phyloP scores from a whole-genome alignment of 257 asterid genomes.

The Plantago major region DNA sequence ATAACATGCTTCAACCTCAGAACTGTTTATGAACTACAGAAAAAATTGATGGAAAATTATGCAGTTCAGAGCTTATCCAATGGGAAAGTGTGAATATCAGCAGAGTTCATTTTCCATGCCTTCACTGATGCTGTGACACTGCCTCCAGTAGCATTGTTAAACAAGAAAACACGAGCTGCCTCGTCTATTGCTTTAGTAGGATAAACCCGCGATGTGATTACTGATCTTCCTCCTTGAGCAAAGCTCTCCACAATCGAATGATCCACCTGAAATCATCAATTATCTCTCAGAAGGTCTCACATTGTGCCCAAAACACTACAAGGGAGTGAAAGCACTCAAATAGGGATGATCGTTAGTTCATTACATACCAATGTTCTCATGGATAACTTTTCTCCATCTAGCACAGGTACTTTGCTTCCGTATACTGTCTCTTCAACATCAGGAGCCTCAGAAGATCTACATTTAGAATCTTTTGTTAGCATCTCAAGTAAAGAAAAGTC shows the following conservation, averaged over 20 bases:
- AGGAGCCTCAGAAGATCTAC: conserved; percentile 43
- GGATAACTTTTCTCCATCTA: conserved; percentile 51
- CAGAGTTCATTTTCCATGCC: conserved; percentile 60
- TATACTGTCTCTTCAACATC: conserved; percentile 48
- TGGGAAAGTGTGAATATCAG: not conserved
- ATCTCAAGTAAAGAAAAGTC: too few relatives aligned
- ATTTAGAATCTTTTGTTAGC: too few relatives aligned
- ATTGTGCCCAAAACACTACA: not conserved
- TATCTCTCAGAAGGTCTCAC: too few relatives aligned
- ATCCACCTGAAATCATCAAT: conserved; percentile 46
- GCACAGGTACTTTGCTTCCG: conserved; percentile 50
- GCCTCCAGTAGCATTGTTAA: conserved; percentile 62
- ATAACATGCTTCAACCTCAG: too few relatives aligned
- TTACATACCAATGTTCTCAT: conserved; percentile 54
- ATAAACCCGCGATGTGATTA: conserved; percentile 65
- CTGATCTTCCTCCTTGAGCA: conserved; percentile 67
- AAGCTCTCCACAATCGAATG: conserved; percentile 86
- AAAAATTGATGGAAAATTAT: too few relatives aligned
- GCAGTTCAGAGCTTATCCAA: too few relatives aligned
- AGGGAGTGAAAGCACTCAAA: not conserved
- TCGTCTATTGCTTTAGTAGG: conserved; percentile 54
- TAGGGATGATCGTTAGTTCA: not conserved
- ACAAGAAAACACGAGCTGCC: conserved; percentile 41
- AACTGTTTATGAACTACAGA: too few relatives aligned
- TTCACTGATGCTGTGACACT: conserved; percentile 42